Base-by-base conservation (phyloP, 352 stramenopile genomes). In the Pythium monospermum region DNA sequence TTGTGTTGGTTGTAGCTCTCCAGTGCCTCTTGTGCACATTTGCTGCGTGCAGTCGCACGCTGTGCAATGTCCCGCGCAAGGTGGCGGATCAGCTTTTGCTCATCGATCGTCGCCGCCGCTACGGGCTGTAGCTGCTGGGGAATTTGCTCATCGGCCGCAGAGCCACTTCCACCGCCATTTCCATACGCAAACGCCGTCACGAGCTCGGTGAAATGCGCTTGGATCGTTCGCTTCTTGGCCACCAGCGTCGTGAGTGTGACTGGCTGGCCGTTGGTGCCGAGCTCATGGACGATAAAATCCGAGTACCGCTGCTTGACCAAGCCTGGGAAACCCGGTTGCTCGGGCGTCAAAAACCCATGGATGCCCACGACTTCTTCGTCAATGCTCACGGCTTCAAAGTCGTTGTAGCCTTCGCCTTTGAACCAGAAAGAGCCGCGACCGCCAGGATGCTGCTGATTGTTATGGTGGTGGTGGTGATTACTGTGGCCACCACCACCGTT, bases 211-310 rank as follows among this genome's bases (percentile, higher is more conserved):
- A 68, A 57, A 15, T 36, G 48, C 30, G 32, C 31, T 30, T 64
- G 46, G 25, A 63, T 32, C 26, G 46, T 52, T 26, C 51, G 45
- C 55, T 69, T 64, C 45, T 59, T 61, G n/a, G 35, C 47, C 28
- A 68, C 39, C 38, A 68, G 47, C 57, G 41, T 25, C 32, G 54
- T 64, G 47, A 71, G 58, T 16, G 35, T 53, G 16, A 74, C 61
- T 3, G 37, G 30, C 47, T 62, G 47, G 19, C 64, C 55, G 16
- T 56, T 53, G 2, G 40, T 48, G 6, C 53, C 55, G 21, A 86
- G 52, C 56, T 88, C 77, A 45, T 80, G 72, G 12, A 88, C 77
- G 35, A 86, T 55, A 55, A 88, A 86, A 56, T 88, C 77, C 46
- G 69, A 75, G 65, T 73, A 88, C 16, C 77, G 67, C 55, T 84